phyloP scores from a whole-genome alignment of 805 yeast genomes.

The Pichia eremophila region DNA sequence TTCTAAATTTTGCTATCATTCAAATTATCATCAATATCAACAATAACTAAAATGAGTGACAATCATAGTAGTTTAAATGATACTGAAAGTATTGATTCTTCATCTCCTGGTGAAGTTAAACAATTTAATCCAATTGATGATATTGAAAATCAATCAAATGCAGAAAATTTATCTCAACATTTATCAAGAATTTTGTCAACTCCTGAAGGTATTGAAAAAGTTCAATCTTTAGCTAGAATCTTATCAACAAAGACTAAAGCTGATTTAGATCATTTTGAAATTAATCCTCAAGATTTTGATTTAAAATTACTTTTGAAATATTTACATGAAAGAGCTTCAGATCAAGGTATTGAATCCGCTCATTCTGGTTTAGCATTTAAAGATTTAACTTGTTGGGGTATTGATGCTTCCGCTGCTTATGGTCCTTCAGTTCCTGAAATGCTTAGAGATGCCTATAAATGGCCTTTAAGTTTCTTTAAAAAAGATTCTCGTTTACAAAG shows the following conservation, averaged over 20 bases:
- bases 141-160: constrained; percentile 18
- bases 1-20: no score
- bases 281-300: constrained; percentile 38
- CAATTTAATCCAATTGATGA: constrained; percentile 19
- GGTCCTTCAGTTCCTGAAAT: constrained; percentile 39
- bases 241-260: constrained; percentile 40
- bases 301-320: constrained; percentile 33
- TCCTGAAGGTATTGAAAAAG: constrained; percentile 24
- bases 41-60: constrained; percentile 1
- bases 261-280: constrained; percentile 35
- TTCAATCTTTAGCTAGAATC: constrained; percentile 42
- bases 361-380: constrained; percentile 44
- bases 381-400: constrained; percentile 35
- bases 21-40: no score
- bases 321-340: constrained; percentile 27
- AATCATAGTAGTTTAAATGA: constrained; percentile 11
- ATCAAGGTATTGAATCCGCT: constrained; percentile 39
- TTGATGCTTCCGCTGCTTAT: constrained; percentile 44
- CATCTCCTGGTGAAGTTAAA: constrained; percentile 17
- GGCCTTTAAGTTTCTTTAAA: constrained; percentile 25
- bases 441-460: constrained; percentile 25
- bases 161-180: constrained; percentile 20
- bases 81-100: constrained; percentile 20
- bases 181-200: constrained; percentile 20
- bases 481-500: constrained; percentile 26